phyloP scores from a whole-genome alignment of 78 protist species.

The Chrysochromulina parva region DNA sequence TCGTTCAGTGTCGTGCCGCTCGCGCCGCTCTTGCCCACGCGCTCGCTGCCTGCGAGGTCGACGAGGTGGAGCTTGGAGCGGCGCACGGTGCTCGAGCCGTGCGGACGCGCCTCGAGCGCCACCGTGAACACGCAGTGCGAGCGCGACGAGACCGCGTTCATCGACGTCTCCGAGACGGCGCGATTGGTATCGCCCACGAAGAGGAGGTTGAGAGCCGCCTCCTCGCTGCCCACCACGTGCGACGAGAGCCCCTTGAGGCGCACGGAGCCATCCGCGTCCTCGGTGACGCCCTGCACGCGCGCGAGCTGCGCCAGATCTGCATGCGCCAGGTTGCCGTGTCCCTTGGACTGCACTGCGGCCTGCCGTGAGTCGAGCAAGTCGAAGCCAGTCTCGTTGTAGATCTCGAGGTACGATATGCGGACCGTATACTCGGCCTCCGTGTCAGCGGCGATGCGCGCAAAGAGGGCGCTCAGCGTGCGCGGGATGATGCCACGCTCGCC shows the following conservation, averaged over 20 bases:
- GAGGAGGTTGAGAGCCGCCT: constrained; percentile 49
- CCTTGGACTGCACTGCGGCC: not conserved
- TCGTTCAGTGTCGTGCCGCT: constrained; percentile 10
- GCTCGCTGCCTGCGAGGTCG: constrained; percentile 49
- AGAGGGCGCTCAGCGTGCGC: constrained; percentile 44
- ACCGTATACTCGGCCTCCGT: not conserved
- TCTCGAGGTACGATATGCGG: constrained; percentile 65
- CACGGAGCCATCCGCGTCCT: constrained; percentile 43
- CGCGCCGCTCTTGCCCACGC: not conserved
- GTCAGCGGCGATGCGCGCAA: constrained; percentile 12
- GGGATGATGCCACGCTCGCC: constrained; percentile 74
- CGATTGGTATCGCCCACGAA: constrained; percentile 22
- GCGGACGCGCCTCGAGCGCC: not conserved
- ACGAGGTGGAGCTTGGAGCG: constrained; percentile 26
- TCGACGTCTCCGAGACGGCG: constrained; percentile 34
- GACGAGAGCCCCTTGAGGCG: constrained; percentile 21
- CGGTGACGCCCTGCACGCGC: constrained; percentile 2
- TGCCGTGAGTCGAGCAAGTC: constrained; percentile 57
- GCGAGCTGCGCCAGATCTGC: not conserved
- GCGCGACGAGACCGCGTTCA: constrained; percentile 47
- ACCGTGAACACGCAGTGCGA: constrained; percentile 73
- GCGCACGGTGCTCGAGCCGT: not conserved
- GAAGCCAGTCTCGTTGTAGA: constrained; percentile 69
- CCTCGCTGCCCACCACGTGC: constrained; percentile 1
- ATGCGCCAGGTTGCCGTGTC: not conserved